A percentile compares a stretch with the other conserved stretches of the same genome.
These are phyloP conservation scores for Irpex lacteus DNA, from an alignment of 1,284 basidiomycete genomes.

Conservation along the genomic window DNA sequence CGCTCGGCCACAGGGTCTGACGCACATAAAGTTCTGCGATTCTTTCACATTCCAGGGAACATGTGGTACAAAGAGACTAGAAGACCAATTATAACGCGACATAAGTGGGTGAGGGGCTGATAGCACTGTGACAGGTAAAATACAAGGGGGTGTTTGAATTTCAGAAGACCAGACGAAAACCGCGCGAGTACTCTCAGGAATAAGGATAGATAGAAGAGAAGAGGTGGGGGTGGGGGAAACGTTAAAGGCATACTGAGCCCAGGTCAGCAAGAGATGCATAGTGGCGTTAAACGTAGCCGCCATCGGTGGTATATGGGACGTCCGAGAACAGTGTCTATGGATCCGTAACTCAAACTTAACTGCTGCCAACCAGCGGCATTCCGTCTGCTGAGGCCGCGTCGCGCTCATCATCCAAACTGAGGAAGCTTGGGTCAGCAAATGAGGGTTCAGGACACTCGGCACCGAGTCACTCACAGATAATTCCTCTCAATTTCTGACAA, in stretches of 20 bases:
- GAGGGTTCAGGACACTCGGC: slow-evolving; percentile 9
- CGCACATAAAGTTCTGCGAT: background rate
- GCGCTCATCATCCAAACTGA: slow-evolving; percentile 71
- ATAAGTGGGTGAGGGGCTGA: background rate
- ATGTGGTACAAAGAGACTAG: slow-evolving; percentile 4
- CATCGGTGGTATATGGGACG: background rate
- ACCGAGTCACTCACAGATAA: slow-evolving; percentile 58
- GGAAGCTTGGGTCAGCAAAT: slow-evolving; percentile 18
- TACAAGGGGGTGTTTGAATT: background rate
- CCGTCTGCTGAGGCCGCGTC: slow-evolving; percentile 60
- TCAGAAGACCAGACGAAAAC: background rate
- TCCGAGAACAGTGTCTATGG: background rate
- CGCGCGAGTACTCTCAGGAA: background rate
- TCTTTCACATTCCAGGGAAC: background rate
- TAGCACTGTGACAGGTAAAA: slow-evolving; percentile 7
- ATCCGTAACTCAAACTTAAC: slow-evolving; percentile 17
- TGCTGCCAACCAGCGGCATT: slow-evolving; percentile 42
- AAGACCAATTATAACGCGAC: slow-evolving; percentile 7
- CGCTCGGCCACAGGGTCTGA: background rate
- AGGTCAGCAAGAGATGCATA: background rate
- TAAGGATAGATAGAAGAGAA: background rate
- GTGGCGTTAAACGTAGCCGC: background rate
- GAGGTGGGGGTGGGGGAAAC: background rate
- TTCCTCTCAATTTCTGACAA: slow-evolving; percentile 86
- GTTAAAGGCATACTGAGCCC: background rate